Conservation (phyloP, 495 filamentous ascomycete genomes). For the Penicillium macrosclerotiorum region DNA sequence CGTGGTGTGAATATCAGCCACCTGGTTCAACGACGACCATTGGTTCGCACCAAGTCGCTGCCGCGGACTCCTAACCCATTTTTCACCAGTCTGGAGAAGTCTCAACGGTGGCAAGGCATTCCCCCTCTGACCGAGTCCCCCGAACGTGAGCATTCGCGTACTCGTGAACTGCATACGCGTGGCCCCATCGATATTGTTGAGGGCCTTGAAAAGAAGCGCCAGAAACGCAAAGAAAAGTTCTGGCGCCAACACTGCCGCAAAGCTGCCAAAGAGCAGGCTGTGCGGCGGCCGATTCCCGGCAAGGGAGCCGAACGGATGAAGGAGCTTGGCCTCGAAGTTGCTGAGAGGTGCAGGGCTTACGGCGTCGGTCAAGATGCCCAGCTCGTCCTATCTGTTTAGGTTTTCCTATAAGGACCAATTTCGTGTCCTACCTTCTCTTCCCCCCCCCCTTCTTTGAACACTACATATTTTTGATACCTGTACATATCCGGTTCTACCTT, state of each 20-base stretch:
- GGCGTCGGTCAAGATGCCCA: constrained; percentile 58
- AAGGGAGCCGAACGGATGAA: constrained; percentile 92
- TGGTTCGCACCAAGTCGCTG: constrained; percentile 75
- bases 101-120: constrained; percentile 38
- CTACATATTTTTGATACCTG: constrained; percentile 17
- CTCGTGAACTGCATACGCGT: constrained; percentile 57
- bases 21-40: constrained; percentile 58
- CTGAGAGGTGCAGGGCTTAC: constrained; percentile 66
- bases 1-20: constrained; percentile 53
- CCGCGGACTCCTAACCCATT: constrained; percentile 72
- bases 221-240: constrained; percentile 86
- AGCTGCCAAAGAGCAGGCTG: constrained; percentile 57
- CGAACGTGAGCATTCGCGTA: constrained; percentile 38
- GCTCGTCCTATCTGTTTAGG: constrained; percentile 79
- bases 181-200: constrained; percentile 97
- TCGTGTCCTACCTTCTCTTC: constrained; percentile 19
- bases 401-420: constrained; percentile 13
- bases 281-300: constrained; percentile 64
- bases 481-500: constrained; percentile 39
- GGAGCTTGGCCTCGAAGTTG: constrained; percentile 85
- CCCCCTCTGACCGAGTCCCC: constrained; percentile 29
- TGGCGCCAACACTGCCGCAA: constrained; percentile 78
- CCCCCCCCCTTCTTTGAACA: constrained; percentile 6
- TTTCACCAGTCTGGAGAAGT: constrained; percentile 40
- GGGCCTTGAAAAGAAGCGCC: constrained; percentile 89